Base-by-base conservation (phyloP, 208 protist species). In the Trypanosoma avium region DNA sequence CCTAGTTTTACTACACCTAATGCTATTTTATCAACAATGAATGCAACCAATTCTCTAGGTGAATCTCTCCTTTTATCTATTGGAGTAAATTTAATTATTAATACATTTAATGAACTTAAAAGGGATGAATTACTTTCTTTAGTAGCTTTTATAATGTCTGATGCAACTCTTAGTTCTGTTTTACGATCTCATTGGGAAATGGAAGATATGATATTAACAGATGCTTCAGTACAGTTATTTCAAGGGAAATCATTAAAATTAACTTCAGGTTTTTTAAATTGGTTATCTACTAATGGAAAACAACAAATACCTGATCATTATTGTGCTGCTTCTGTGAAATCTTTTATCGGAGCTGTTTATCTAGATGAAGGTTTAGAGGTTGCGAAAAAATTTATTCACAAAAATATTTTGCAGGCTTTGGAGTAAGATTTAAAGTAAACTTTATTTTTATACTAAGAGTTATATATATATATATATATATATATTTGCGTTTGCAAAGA, bases 201-300 rank as follows among this genome's bases (percentile, higher is more conserved):
- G 61, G 85, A 92, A 48, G 65, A 88, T 77, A 80, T 96, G 79
- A 67, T 96, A 2, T 74, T 96, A 9, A 90, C 90, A n/a, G 90
- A 96, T 61, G 77, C 79, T 22, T 84, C 81, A 3, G 75, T 84
- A 12, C 70, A 90, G 21, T 55, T 92, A 30, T 76, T 96, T 60
- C 73, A 77, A 2, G 53, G 61, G n/a, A 61, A 82, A 46, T 71
- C 79, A 38, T 50, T 80, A 30, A 67, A 56, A 17, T 85, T 81
- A 1, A 66, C 84, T 12, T 78, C 79, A 36, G 82, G 78, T 10
- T 65, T 92, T 26, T 54, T 84, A 29, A 57, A 65, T 12, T 93
- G 86, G 85, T 58, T 93, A 0, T 65, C 84, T 19, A n/a, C 67
- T 17, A 64, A 70, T 61, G 76, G 71, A 8, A 33, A 38, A 35